Evolutionary conservation across 176 grass and related monocot genomes (phyloP).

Genomic region (Lolium rigidum): DNA sequence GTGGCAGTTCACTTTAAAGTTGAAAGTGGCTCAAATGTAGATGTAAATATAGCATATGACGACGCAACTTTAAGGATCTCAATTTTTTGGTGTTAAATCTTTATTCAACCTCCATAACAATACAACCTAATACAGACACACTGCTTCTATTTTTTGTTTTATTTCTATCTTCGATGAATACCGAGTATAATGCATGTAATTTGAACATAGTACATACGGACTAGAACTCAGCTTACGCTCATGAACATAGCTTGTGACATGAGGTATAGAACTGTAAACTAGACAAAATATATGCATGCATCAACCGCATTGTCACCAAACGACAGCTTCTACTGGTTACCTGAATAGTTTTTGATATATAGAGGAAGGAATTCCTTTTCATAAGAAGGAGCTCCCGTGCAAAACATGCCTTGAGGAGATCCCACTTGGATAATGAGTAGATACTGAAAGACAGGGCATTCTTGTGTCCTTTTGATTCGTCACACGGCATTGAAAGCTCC

Average conservation of each 20-base stretch:
- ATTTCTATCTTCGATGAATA: neutral
- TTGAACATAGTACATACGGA: neutral
- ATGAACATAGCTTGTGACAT: conserved; percentile 8
- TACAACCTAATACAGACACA: neutral
- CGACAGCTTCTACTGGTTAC: neutral
- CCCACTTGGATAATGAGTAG: conserved; percentile 70
- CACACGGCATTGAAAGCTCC: conserved; percentile 55
- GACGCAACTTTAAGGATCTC: neutral
- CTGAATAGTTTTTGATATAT: conserved; percentile 65
- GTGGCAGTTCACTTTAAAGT: neutral
- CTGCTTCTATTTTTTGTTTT: neutral
- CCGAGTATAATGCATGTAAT: neutral
- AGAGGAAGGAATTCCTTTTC: conserved; percentile 70
- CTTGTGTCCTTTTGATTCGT: conserved; percentile 51
- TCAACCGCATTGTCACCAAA: neutral
- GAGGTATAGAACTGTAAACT: neutral
- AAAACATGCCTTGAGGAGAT: conserved; percentile 73
- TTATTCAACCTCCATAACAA: neutral
- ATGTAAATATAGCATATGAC: neutral
- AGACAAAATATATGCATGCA: neutral
- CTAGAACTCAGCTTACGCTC: neutral
- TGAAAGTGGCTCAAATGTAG: neutral
- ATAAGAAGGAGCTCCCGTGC: conserved; percentile 78
- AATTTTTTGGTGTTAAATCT: neutral
- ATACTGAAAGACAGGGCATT: conserved; percentile 62